Evolutionary conservation across 345 rosid species (phyloP), one percentile per base, ranked within the genome.

Genomic region (Acer negundo): DNA sequence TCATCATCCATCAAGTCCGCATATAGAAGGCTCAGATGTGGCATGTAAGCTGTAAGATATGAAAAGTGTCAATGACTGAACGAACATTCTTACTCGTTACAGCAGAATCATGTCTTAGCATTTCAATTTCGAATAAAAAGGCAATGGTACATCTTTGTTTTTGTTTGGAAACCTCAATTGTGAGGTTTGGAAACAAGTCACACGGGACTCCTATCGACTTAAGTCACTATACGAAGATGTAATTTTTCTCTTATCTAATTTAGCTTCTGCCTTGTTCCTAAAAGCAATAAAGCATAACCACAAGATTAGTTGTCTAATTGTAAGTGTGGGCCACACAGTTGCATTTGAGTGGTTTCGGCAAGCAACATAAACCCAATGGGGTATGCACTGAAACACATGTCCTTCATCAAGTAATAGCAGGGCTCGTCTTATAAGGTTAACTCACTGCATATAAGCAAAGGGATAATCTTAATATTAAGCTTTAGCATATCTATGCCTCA

Each of bases 1-100:
- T 87, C 93, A 20, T 91, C 92, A n/a, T 90, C 93, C 0, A 87
- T 84, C 56, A 91, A 86, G 85, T 93, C 91, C 0, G 86, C 90
- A 47, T 94, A 94, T 20, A 93, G 86, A 51, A 93, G 82, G 85
- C 98, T 94, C 77, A 89, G 74, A 86, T 91, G 98, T 12, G 97
- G 98, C 98, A 94, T 94, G 81, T 91, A 91, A 55, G 93, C 97
- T 94, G 85, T 87, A 44, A 77, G 0, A n/a, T 63, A 56, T 22
- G 2, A 49, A 38, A 67, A 7, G 2, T 5, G 47, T 69, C 62
- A 77, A 65, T 0, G 26, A 28, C 31, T 12, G 26, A 51, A 6
- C 28, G 31, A 63, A 68, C 7, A 40, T 56, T 23, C 55, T n/a
- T 5, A 15, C 42, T 24, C 20, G 3, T 46, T 68, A 19, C 10